Evolutionary conservation across 2,329 filamentous ascomycete genomes (phyloP).

Genomic region (Aspergillus ustus): DNA sequence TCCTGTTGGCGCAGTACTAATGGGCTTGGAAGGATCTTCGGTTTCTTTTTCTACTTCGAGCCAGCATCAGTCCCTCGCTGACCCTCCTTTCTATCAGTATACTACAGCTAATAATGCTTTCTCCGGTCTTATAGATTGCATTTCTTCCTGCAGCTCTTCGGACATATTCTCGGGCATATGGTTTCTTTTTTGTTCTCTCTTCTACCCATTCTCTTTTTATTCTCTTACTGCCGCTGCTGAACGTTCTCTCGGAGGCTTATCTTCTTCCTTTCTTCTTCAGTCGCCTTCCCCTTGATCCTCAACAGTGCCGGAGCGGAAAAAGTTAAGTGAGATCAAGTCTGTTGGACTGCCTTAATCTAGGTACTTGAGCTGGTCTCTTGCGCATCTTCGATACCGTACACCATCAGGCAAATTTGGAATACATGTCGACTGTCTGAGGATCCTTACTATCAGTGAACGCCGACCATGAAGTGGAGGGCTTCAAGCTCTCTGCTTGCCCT

Average conservation of each 20-base stretch:
- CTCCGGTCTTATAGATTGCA: slow-evolving; percentile 17
- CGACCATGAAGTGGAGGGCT: slow-evolving; percentile 39
- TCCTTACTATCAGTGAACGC: slow-evolving; percentile 17
- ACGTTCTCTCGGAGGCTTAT: slow-evolving; percentile 13
- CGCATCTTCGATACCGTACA: slow-evolving; percentile 1
- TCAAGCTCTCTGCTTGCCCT: slow-evolving; percentile 32
- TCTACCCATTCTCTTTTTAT: slow-evolving; percentile 19
- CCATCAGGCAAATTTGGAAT: slow-evolving; percentile 14
- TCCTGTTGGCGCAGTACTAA: slow-evolving; percentile 9
- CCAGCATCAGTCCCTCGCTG: slow-evolving; percentile 22
- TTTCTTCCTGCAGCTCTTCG: slow-evolving; percentile 25
- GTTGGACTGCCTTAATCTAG: not conserved
- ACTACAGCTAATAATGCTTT: slow-evolving; percentile 25
- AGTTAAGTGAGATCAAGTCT: slow-evolving; percentile 13
- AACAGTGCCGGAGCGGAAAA: slow-evolving; percentile 3
- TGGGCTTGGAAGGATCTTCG: slow-evolving; percentile 22
- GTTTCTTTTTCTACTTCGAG: slow-evolving; percentile 24
- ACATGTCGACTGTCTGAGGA: slow-evolving; percentile 29
- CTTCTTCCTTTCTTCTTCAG: slow-evolving; percentile 12
- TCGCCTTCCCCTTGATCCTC: slow-evolving; percentile 7
- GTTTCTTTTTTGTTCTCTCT: slow-evolving; percentile 15
- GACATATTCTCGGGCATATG: slow-evolving; percentile 27
- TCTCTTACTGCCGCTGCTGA: slow-evolving; percentile 21
- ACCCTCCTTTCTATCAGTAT: slow-evolving; percentile 23
- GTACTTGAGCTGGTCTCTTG: slow-evolving; percentile 1